A percentile compares a stretch with the other conserved stretches of the same genome.
Conservation (phyloP, 1,284 basidiomycete genomes). For the Pseudozyma thailandica region DNA sequence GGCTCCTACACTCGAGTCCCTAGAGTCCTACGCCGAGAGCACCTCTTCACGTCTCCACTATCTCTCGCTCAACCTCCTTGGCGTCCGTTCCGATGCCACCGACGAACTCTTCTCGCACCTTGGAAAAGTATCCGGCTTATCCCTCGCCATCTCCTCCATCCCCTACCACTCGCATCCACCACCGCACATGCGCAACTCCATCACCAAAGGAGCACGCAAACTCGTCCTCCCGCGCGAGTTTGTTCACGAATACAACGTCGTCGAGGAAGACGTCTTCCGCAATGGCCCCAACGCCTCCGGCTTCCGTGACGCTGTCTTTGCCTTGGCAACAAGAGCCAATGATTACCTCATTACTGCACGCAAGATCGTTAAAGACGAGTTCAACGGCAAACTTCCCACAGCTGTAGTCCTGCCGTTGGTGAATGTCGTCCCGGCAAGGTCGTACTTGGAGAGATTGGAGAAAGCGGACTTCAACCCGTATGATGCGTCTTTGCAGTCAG, state of each 20-base stretch:
- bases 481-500: slow-evolving; percentile 74
- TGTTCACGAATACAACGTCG: slow-evolving; percentile 80
- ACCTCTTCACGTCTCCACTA: slow-evolving; percentile 61
- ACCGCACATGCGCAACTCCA: slow-evolving; percentile 49
- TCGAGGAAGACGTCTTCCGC: slow-evolving; percentile 86
- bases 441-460: slow-evolving; percentile 80
- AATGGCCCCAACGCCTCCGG: slow-evolving; percentile 76
- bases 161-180: slow-evolving; percentile 63
- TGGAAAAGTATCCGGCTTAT: slow-evolving; percentile 64
- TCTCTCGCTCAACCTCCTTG: slow-evolving; percentile 59
- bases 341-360: slow-evolving; percentile 88
- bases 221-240: slow-evolving; percentile 87
- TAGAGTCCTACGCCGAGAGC: slow-evolving; percentile 62
- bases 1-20: slow-evolving; percentile 55
- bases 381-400: slow-evolving; percentile 74
- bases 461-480: slow-evolving; percentile 85
- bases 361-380: slow-evolving; percentile 76
- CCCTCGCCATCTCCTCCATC: slow-evolving; percentile 50
- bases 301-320: slow-evolving; percentile 80
- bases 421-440: slow-evolving; percentile 78
- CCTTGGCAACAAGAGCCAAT: slow-evolving; percentile 88
- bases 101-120: slow-evolving; percentile 66
- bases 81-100: slow-evolving; percentile 33
- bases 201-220: slow-evolving; percentile 71
- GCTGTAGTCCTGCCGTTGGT: slow-evolving; percentile 82